Base-by-base conservation (phyloP, 1,284 basidiomycete species). In the Boletus mariae region DNA sequence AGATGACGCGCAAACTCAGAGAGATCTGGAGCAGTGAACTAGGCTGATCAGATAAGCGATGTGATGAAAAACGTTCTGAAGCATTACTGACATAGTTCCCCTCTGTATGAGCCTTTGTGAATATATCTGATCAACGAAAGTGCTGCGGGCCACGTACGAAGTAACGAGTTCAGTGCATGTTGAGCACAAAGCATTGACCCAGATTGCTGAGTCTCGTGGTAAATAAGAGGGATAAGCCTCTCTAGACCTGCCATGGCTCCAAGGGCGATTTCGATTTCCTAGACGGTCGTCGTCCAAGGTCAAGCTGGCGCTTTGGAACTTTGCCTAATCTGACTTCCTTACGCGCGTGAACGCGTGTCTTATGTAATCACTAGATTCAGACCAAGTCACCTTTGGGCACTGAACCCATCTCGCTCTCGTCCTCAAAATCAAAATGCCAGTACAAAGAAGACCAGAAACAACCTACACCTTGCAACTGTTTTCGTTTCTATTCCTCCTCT, bases 101-200 rank as follows among this genome's bases (percentile, higher is more conserved):
- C 71, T 90, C 86, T 88, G 62, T 17, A 57, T n/a, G 25, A 45
- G 26, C 5, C 42, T 37, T 23, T 13, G 47, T 56, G 32, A 52
- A 47, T 53, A 53, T 51, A 41, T 34, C 48, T 44, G 38, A 59
- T 52, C 46, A 47, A 45, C 26, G 23, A 41, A 23, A 47, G 48
- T 46, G 34, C 54, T 37, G 42, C 44, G 45, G 47, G 44, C 31
- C 38, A 62, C 61, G 47, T 59, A 90, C 88, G 89, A 38, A 92
- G 74, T n/a, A 92, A 74, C 13, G 82, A 80, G 66, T 92, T 92
- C 32, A 92, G 74, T 12, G 90, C 88, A 71, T 92, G 88, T 63
- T 92, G 90, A n/a, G 89, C 90, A 65, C 90, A 92, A 42, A 92
- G 79, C 82, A 88, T 89, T 2, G 88, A 90, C 20, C 88, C 89